Evolutionary conservation across 2,329 filamentous ascomycete genomes (phyloP), one percentile per base, ranked within the genome.

Genomic region (Arthroderma sp.): DNA sequence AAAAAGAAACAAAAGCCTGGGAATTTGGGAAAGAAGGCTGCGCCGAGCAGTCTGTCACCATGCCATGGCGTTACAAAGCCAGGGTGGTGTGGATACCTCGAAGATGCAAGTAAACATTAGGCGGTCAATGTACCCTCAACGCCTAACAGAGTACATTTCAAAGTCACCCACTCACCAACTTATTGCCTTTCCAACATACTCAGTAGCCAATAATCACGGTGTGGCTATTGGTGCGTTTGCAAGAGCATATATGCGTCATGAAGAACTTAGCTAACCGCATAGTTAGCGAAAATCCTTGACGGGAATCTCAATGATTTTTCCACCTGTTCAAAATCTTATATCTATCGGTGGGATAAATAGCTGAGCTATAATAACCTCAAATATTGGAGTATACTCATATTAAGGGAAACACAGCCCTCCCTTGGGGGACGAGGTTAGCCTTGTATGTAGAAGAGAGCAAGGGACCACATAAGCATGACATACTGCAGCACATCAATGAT

Each of bases 31-130:
- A 54, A 15, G 21, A 54, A 21, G 31, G 51, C 51, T 38, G 33
- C 21, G 25, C 9, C 19, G 33, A 54, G 33, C 19, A 38, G 33
- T 54, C 28, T 37, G 54, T 44, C 54, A 44, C 54, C 38, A 43
- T 44, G 39, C 15, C 39, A 23, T 33, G 54, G 54, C 54, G 54
- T 44, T 55, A 55, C 54, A 55, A 44, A 44, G 39, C 23, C 54
- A 55, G 37, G 25, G n/a, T 37, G 54, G 54, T 55, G 54, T 55
- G 54, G 54, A 44, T 55, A 55, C 54, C 39, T 55, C 38, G 25
- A 19, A 19, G 33, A 31, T 44, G 38, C 8, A 33, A 44, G 54
- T 4, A 55, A 55, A 44, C 37, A 28, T 23, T 39, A 44, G 38
- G 54, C 54, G 54, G 54, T 55, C 54, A 55, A 55, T 33, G 37